Conservation (phyloP, 176 grass and related monocot species). For the Carex littledalei region DNA sequence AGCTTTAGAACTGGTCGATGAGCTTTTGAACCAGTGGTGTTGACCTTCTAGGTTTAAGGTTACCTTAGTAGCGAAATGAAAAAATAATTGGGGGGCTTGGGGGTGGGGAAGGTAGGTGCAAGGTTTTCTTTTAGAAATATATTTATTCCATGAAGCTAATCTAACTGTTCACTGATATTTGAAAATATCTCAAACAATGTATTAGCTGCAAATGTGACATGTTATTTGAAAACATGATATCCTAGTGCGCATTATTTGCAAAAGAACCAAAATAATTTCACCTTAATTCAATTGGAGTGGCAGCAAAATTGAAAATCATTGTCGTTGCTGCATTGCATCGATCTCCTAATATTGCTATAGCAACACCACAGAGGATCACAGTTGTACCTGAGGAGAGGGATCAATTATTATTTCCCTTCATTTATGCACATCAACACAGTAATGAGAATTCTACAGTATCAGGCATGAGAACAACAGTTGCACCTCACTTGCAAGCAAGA, state of each 20-base stretch:
- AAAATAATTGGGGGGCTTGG: background rate
- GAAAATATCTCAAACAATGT: background rate
- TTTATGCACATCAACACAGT: background rate
- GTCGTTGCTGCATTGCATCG: slow-evolving; percentile 69
- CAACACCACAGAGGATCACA: slow-evolving; percentile 75
- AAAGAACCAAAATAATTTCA: slow-evolving; percentile 17
- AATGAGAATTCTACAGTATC: background rate
- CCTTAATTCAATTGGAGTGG: slow-evolving; percentile 92
- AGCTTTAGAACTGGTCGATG: background rate
- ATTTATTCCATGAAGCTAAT: background rate
- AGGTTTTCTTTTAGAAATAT: background rate
- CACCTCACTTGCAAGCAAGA: background rate
- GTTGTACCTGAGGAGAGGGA: slow-evolving; percentile 57
- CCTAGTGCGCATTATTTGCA: background rate
- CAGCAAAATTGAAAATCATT: slow-evolving; percentile 75
- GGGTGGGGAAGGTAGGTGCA: too few relatives aligned
- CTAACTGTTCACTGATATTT: background rate
- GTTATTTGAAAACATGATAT: background rate
- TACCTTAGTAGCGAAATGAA: background rate
- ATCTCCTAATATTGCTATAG: slow-evolving; percentile 55
- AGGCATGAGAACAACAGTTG: background rate
- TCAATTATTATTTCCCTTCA: slow-evolving; percentile 9
- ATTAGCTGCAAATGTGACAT: background rate
- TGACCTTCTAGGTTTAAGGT: background rate
- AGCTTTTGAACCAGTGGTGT: background rate